Base-by-base conservation (phyloP, 768 basidiomycete genomes). In the Tylopilus sp. region DNA sequence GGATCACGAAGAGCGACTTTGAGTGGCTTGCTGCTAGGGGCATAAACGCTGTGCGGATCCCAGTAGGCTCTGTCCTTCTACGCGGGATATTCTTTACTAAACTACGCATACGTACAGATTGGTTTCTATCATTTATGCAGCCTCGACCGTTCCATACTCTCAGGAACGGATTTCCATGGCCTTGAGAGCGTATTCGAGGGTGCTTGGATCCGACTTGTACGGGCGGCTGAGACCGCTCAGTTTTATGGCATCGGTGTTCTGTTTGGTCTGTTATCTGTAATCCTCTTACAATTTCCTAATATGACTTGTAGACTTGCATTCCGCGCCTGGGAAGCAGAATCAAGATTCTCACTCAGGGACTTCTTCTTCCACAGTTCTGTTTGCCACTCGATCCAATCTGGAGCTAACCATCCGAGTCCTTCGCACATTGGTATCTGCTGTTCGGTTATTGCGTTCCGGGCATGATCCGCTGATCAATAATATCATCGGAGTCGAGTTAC, bases 271-370 rank as follows among this genome's bases (percentile, higher is more conserved):
- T 3, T 36, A 48, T 36, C 50, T 48, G 44, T 24, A 14, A 19
- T 26, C n/a, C n/a, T 8, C 7, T 31, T 38, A 25, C 11, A 30
- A 37, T 74, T 48, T 26, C 59, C 60, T 67, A 29, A 57, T 41
- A 34, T 34, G 6, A 57, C 47, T 36, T 43, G 62, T 73, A 87
- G 87, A 89, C 67, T 75, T 89, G 4, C 87, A 89, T 56, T 81
- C 86, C 19, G 87, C 84, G 1, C 84, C 86, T 1, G 87, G 87
- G 10, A 87, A 86, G 62, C 88, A 89, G 60, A 90, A 89, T 59
- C 66, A 72, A 25, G 85, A 86, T 64, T 65, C 84, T 1, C 87
- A 89, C 59, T 76, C 81, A 7, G 87, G 87, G 6, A 81, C 82
- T 3, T 84, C 81, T 17, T 74, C 76, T 16, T 53, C 72, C 19